Evolutionary conservation across 2,329 filamentous ascomycete genomes (phyloP).

Genomic region (Rhynchosporium graminicola): DNA sequence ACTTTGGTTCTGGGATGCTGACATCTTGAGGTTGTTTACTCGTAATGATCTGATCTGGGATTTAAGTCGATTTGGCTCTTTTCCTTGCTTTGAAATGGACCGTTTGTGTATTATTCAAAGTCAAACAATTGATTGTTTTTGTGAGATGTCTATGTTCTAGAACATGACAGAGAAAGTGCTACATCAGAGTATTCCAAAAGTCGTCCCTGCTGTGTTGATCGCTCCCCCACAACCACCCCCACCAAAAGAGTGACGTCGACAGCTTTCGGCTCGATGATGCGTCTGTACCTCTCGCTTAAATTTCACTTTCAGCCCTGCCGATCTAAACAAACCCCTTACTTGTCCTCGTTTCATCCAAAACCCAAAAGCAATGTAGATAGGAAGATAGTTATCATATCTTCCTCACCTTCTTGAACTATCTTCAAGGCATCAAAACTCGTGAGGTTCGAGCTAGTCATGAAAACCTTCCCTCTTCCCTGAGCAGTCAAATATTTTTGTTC

Average conservation of each 20-base stretch:
- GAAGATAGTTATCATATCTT: too few relatives aligned
- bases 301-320: not conserved
- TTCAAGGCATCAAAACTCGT: too few relatives aligned
- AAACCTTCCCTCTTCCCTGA: too few relatives aligned
- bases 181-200: not conserved
- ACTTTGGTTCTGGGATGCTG: conserved; percentile 37
- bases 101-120: not conserved
- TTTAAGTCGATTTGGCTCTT: not conserved
- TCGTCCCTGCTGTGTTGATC: too few relatives aligned
- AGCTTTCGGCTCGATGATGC: conserved; percentile 4
- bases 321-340: not conserved
- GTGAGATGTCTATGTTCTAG: not conserved
- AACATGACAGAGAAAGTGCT: not conserved
- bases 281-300: not conserved
- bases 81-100: not conserved
- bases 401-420: too few relatives aligned
- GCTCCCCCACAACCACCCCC: not conserved
- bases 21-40: conserved; percentile 27
- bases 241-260: conserved; percentile 9
- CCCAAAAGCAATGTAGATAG: not conserved
- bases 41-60: not conserved
- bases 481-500: too few relatives aligned
- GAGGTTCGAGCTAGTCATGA: too few relatives aligned
- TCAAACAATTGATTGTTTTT: not conserved
- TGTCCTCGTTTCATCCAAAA: not conserved